Conservation (phyloP, 441 rosid genomes). For the Brassica balearica region DNA sequence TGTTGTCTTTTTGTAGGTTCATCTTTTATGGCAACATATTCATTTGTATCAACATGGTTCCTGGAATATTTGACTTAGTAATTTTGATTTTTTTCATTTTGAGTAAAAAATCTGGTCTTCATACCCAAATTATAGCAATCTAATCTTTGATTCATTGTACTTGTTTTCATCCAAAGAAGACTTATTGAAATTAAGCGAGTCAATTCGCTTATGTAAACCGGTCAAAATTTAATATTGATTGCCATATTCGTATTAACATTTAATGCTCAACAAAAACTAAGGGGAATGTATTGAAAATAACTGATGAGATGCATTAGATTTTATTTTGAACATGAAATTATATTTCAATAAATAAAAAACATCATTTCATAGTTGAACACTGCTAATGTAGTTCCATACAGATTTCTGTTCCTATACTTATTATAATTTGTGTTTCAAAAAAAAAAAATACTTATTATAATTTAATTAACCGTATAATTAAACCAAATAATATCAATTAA, state of each 20-base stretch:
- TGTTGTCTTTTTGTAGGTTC: neutral
- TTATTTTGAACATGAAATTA: neutral
- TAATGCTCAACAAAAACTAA: neutral
- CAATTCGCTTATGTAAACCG: neutral
- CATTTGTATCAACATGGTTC: neutral
- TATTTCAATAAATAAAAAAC: neutral
- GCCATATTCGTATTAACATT: neutral
- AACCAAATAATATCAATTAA: no score
- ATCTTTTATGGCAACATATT: constrained; percentile 14
- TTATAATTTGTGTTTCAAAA: neutral
- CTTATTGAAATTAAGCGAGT: neutral
- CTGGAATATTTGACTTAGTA: constrained; percentile 17
- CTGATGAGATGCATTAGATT: neutral
- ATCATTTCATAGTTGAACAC: neutral
- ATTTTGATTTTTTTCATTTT: neutral
- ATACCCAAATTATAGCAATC: neutral
- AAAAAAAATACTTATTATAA: no score
- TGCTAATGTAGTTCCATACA: neutral
- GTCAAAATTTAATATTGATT: constrained; percentile 20
- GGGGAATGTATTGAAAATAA: neutral
- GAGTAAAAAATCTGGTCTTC: neutral
- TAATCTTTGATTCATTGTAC: constrained; percentile 29
- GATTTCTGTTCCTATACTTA: neutral
- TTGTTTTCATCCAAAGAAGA: neutral
- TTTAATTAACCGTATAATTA: no score